Evolutionary conservation across 805 yeast genomes (phyloP), one percentile per base, ranked within the genome.

Genomic region (Pichia californica): DNA sequence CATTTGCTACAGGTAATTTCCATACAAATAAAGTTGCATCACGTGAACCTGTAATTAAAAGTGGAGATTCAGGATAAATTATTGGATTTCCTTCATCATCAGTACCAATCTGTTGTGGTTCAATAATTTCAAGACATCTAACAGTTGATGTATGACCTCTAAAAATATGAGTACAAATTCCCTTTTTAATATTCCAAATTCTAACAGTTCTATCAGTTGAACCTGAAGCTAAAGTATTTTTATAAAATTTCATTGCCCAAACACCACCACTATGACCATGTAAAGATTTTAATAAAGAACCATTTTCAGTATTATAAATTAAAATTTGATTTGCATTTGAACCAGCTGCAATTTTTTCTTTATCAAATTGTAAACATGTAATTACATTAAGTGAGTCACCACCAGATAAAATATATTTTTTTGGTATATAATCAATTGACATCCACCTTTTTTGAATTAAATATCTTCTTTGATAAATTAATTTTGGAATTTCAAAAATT

Each of bases 241-340:
- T 88, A 43, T 76, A 71, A 58, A 88, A 89, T 63, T 91, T 88
- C 59, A 93, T 71, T 1, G 99, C 98, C 99, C 99, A 93, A 5
- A 93, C 99, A 31, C 99, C 99, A 36, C 99, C 99, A 43, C 84
- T 95, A 58, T 93, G 99, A 7, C 96, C 97, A 34, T 73, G 70
- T 35, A 93, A 69, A 6, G 79, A 79, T 33, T 74, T 68, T 8
- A 80, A 55, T 40, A 82, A 68, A 33, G 67, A 66, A 5, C 97
- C 97, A 1, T 84, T 77, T 26, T 71, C 67, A 1, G 96, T 79
- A 51, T 83, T 82, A 62, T 86, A 88, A 8, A 93, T 80, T 50
- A 86, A 81, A 48, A 93, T 86, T 58, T 78, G 75, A 49, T 77
- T 77, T 51, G 88, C 96, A 55, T 89, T 97, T 1, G 95, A 88